These are phyloP conservation scores for Lactarius vividus DNA, from an alignment of 768 basidiomycete species.

Conservation along the genomic window DNA sequence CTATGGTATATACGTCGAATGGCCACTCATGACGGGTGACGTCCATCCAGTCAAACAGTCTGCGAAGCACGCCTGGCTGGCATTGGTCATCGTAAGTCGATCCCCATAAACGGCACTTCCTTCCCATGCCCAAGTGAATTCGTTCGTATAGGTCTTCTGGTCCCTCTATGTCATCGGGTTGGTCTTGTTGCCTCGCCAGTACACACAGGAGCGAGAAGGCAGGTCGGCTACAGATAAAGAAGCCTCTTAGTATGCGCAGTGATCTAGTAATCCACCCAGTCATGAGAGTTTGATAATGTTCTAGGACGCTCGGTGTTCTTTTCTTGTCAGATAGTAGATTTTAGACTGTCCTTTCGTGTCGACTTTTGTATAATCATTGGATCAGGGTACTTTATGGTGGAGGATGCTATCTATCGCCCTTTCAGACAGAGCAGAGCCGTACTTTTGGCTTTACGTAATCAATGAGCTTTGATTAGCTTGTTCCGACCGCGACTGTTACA, in stretches of 20 bases:
- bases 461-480: background rate
- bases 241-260: background rate
- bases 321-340: background rate
- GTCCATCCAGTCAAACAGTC: constrained; percentile 11
- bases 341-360: too few species aligned
- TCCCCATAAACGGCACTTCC: background rate
- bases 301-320: background rate
- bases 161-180: constrained; percentile 14
- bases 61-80: constrained; percentile 21
- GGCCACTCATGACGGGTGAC: constrained; percentile 24
- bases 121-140: background rate
- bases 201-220: constrained; percentile 18
- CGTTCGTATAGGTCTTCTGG: constrained; percentile 18
- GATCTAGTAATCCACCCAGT: background rate
- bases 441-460: background rate
- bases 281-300: background rate
- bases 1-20: constrained; percentile 23
- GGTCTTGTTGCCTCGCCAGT: constrained; percentile 18
- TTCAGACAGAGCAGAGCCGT: background rate
- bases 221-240: constrained; percentile 10
- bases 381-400: too few species aligned
- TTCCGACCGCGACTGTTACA: background rate
- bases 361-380: too few species aligned
- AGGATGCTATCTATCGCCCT: background rate
- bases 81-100: constrained; percentile 20